A percentile compares a stretch with the other conserved stretches of the same genome.
These are phyloP conservation scores for Plasmodium fragile DNA, from an alignment of 169 alveolate genomes.

Conservation along the genomic window DNA sequence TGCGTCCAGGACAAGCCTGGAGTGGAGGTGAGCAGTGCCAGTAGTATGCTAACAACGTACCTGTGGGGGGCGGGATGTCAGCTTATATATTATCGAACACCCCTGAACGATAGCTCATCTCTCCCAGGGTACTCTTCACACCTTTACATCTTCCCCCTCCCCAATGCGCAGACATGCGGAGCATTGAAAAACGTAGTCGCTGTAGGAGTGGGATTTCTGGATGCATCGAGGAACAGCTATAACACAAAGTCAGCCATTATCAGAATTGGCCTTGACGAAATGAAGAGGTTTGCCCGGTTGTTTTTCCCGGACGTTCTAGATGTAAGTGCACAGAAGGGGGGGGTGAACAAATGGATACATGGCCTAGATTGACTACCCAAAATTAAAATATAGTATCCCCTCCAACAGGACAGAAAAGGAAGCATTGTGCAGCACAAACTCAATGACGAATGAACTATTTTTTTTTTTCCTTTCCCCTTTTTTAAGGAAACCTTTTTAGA, in stretches of 20 bases:
- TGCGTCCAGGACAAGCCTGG: slow-evolving; percentile 90
- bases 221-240: slow-evolving; percentile 89
- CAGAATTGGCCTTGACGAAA: slow-evolving; percentile 93
- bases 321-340: slow-evolving; percentile 26
- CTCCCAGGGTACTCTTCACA: neutral
- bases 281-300: slow-evolving; percentile 82
- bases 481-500: slow-evolving; percentile 91
- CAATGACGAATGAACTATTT: slow-evolving; percentile 1
- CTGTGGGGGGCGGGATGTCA: neutral
- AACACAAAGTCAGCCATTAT: slow-evolving; percentile 95
- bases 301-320: slow-evolving; percentile 85
- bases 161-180: slow-evolving; percentile 86
- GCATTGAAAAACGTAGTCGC: slow-evolving; percentile 93
- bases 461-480: slow-evolving; percentile 54
- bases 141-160: neutral
- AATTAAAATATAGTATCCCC: neutral
- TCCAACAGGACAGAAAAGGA: no score
- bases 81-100: neutral
- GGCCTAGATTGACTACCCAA: neutral
- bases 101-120: neutral
- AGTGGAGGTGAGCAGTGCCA: slow-evolving; percentile 73
- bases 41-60: neutral
- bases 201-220: slow-evolving; percentile 91
- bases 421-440: neutral
- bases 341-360: neutral